Percentiles rank a stretch among this genome's conserved stretches.
Conservation (phyloP, 352 stramenopile genomes). For the Phytophthora sansomeana region DNA sequence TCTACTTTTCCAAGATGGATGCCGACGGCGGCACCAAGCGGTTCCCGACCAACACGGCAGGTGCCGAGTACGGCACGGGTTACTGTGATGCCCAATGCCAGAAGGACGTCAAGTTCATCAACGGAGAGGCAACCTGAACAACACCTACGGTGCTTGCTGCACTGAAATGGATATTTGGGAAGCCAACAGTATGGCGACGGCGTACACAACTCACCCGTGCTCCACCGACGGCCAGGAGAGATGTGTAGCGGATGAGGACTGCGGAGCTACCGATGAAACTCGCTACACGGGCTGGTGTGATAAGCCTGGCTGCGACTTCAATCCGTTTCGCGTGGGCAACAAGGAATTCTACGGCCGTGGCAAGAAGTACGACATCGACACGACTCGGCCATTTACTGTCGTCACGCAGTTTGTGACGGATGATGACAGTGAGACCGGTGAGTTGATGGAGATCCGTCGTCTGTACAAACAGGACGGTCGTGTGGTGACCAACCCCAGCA, state of each 20-base stretch:
- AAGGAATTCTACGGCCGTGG: constrained; percentile 61
- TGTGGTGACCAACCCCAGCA: constrained; percentile 35
- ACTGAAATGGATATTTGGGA: constrained; percentile 66
- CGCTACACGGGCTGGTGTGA: constrained; percentile 65
- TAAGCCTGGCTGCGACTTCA: constrained; percentile 67
- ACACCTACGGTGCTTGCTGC: constrained; percentile 63
- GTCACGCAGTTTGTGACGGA: constrained; percentile 68
- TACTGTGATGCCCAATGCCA: constrained; percentile 73
- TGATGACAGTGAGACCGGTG: constrained; percentile 48
- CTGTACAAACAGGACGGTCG: constrained; percentile 60
- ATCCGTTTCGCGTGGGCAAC: constrained; percentile 64
- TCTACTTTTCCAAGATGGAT: constrained; percentile 74
- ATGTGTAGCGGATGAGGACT: constrained; percentile 42
- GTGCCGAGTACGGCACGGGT: constrained; percentile 58
- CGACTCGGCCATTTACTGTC: constrained; percentile 59
- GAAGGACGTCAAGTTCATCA: constrained; percentile 70
- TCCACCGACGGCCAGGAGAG: constrained; percentile 26
- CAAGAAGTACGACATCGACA: constrained; percentile 50
- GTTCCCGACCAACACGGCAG: constrained; percentile 46
- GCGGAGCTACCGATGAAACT: constrained; percentile 34
- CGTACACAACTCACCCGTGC: constrained; percentile 55
- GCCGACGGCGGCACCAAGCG: constrained; percentile 46
- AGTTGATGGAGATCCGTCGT: constrained; percentile 64
- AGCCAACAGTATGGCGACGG: constrained; percentile 51
- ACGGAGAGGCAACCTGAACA: constrained; percentile 62